Base-by-base conservation (phyloP, 164 flowering plant species). In the Piper longum region DNA sequence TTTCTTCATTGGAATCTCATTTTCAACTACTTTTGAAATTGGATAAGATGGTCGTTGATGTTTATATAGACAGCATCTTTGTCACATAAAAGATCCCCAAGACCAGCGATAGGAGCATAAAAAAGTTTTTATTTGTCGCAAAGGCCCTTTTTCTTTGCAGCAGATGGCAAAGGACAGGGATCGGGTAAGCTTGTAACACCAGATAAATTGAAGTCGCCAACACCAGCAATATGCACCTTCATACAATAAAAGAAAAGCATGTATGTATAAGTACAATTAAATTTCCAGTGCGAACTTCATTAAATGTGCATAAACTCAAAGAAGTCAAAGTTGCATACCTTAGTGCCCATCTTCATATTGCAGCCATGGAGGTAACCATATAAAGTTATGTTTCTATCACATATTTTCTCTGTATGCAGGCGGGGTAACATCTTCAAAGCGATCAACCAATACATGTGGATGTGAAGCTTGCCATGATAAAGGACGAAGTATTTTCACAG, bases 141-240 rank as follows among this genome's bases (percentile, higher is more conserved):
- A 67, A 95, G 65, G 44, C 99, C 97, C 76, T 93, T 95, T 75
- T 87, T 95, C 70, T 95, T 95, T 56, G 96, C 97, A 73, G 81
- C 89, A 16, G 99, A 90, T 48, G 99, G 96, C 66, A 91, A 73
- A 69, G 99, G 96, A 71, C 99, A 95, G 62, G 99, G 99, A 79
- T 93, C 99, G 70, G 88, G 70, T 70, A 90, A 72, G 68, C 72
- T 66, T 26, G 93, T 77, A 41, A 91, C 74, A 43, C 87, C 82
- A 73, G 85, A 86, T 67, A 91, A 67, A 71, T 67, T 70, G 67
- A 51, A 89, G 76, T 95, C 99, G 64, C 99, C 99, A 13, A 91
- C 95, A 59, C 99, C 99, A 69, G 99, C 97, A 77, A 95, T 81
- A 73, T 95, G 97, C 62, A 89, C 95, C 99, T 93, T 80, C 41